These are phyloP conservation scores for Hanseniaspora meyeri DNA, from an alignment of 805 yeast genomes.

Conservation along the genomic window DNA sequence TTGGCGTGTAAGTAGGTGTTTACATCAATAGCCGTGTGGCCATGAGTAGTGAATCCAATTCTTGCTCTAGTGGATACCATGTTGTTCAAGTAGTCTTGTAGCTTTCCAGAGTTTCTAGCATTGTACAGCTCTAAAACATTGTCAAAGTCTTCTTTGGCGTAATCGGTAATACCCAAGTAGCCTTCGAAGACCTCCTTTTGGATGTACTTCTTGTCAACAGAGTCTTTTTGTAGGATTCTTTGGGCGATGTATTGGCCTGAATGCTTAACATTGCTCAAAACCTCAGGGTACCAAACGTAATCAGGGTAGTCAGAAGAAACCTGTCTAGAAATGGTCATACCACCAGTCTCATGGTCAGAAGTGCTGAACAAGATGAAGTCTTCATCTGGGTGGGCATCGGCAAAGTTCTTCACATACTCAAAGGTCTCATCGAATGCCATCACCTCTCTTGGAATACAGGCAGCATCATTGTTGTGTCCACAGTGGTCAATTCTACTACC, in stretches of 20 bases:
- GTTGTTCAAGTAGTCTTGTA: slow-evolving; percentile 44
- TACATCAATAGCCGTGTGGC: slow-evolving; percentile 92
- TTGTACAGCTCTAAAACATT: slow-evolving; percentile 29
- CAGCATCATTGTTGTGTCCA: slow-evolving; percentile 88
- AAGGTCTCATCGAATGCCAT: slow-evolving; percentile 78
- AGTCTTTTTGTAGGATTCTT: slow-evolving; percentile 28
- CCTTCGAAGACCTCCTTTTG: slow-evolving; percentile 41
- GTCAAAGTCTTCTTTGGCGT: slow-evolving; percentile 41
- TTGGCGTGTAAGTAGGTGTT: slow-evolving; percentile 76
- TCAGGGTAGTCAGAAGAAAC: slow-evolving; percentile 60
- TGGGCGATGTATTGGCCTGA: slow-evolving; percentile 60
- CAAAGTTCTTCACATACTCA: slow-evolving; percentile 58
- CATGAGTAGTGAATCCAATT: slow-evolving; percentile 94
- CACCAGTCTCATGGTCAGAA: slow-evolving; percentile 95
- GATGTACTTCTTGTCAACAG: slow-evolving; percentile 33
- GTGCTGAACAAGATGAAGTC: slow-evolving; percentile 74
- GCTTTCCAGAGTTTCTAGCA: slow-evolving; percentile 21
- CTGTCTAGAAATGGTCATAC: slow-evolving; percentile 79
- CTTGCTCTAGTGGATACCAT: slow-evolving; percentile 73
- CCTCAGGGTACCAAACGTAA: slow-evolving; percentile 78
- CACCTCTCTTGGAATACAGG: slow-evolving; percentile 85
- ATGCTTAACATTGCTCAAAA: slow-evolving; percentile 52
- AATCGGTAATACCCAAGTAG: slow-evolving; percentile 58
- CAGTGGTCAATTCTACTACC: slow-evolving; percentile 94
- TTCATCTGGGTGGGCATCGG: slow-evolving; percentile 44